Evolutionary conservation across 768 basidiomycete genomes (phyloP).

Genomic region (Lentinula sp.): DNA sequence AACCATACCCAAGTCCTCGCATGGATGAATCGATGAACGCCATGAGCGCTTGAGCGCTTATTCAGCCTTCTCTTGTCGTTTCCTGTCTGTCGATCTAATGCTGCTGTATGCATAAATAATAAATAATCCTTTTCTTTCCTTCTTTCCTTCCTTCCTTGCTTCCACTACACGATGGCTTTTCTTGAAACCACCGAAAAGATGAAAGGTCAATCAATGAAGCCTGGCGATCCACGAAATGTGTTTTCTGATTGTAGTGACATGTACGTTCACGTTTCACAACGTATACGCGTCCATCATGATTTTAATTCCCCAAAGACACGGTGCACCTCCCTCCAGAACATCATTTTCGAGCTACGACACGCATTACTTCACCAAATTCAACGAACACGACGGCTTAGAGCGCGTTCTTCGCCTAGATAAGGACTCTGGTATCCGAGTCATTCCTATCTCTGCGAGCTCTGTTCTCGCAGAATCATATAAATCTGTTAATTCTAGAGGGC

Average conservation of each 20-base stretch:
- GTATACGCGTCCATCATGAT: neutral
- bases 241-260: neutral
- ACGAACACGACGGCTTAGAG: constrained; percentile 14
- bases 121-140: neutral
- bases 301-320: neutral
- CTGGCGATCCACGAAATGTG: neutral
- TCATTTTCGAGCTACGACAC: neutral
- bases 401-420: constrained; percentile 18
- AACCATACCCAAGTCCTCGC: neutral
- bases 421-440: constrained; percentile 14
- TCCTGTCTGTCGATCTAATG: neutral
- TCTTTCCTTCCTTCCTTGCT: neutral
- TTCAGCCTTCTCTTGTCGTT: neutral
- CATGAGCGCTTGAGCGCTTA: neutral
- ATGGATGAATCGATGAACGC: no score
- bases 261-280: neutral
- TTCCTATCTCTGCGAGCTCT: constrained; percentile 13
- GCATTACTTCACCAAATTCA: constrained; percentile 16
- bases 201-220: neutral
- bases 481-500: constrained; percentile 6
- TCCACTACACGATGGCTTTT: neutral
- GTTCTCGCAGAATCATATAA: constrained; percentile 15
- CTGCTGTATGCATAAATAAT: neutral
- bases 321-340: constrained; percentile 12
- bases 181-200: neutral